Conservation (phyloP, 495 filamentous ascomycete species). For the Sordaria brevicollis region DNA sequence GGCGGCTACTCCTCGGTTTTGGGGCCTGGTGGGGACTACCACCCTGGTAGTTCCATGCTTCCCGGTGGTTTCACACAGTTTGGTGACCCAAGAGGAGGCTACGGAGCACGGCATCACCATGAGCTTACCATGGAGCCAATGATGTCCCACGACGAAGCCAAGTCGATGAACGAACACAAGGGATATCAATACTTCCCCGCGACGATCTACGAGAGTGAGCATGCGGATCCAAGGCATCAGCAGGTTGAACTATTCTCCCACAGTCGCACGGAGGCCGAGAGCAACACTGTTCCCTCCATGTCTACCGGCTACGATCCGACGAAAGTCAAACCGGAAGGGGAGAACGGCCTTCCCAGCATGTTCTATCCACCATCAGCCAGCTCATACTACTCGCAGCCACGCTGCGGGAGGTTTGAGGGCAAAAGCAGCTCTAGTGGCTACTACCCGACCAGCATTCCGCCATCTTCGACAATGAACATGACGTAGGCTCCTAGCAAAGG, state of each 20-base stretch:
- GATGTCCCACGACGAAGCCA: conserved; percentile 36
- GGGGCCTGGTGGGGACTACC: conserved; percentile 24
- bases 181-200: conserved; percentile 38
- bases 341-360: conserved; percentile 30
- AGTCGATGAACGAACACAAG: conserved; percentile 32
- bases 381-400: conserved; percentile 22
- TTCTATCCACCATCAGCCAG: conserved; percentile 23
- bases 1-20: conserved; percentile 32
- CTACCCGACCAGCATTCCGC: conserved; percentile 31
- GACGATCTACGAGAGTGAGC: conserved; percentile 30
- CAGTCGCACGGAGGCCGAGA: conserved; percentile 27
- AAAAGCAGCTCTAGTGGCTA: conserved; percentile 33
- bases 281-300: conserved; percentile 12
- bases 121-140: conserved; percentile 32
- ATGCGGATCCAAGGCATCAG: conserved; percentile 24
- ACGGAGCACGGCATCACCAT: conserved; percentile 31
- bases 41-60: conserved; percentile 23
- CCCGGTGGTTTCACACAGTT: conserved; percentile 14
- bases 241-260: conserved; percentile 34
- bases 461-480: conserved; percentile 21
- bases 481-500: not conserved
- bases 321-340: conserved; percentile 37
- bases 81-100: conserved; percentile 32
- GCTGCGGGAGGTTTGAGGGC: conserved; percentile 34
- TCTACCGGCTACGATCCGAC: conserved; percentile 15